Base-by-base conservation (phyloP, 139 green algal genomes). In the Mesotaenium endlicherianum region DNA sequence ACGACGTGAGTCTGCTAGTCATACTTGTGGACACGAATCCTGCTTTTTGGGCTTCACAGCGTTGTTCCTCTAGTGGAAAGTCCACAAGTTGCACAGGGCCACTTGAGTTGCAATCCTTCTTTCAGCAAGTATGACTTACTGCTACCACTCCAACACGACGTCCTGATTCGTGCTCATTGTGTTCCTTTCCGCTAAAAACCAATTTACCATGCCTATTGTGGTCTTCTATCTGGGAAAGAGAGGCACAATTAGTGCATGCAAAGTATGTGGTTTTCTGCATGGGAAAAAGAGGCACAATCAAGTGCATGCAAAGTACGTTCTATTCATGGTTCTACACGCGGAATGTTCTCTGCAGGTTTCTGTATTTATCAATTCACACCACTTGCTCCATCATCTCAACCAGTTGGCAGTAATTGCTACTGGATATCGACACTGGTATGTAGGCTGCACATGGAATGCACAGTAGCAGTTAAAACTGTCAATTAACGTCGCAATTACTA, bases 1-100 rank as follows among this genome's bases (percentile, higher is more conserved):
- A 79, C 47, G 70, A 79, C 41, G 70, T 79, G 8, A 79, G 70
- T 8, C 70, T 79, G 31, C 70, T 79, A 6, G 70, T 79, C 31
- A 31, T 79, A 6, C 5, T 79, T 79, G 31, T 79, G 40, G 70
- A 79, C 8, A 34, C 70, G 5, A 79, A 79, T 76, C 70, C 70
- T 60, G 40, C 5, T 11, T 79, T 79, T 79, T 79, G 70, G 70
- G 45, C 70, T 74, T 76, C 6, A 30, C 39, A 70, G 11, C 6
- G 42, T 5, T 41, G 11, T 14, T 6, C 70, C 8, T n/a, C 47
- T 8, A 41, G 31, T 11, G 70, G 31, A 14, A 14, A 67, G 5
- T 34, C 70, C 8, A 74, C 70, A 6, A 8, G 44, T 75, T 79
- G 36, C 60, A 8, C 43, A 8, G 41, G 36, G 41, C 60, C 41